Evolutionary conservation across 2,329 filamentous ascomycete genomes (phyloP).

Genomic region (Colletotrichum horii): DNA sequence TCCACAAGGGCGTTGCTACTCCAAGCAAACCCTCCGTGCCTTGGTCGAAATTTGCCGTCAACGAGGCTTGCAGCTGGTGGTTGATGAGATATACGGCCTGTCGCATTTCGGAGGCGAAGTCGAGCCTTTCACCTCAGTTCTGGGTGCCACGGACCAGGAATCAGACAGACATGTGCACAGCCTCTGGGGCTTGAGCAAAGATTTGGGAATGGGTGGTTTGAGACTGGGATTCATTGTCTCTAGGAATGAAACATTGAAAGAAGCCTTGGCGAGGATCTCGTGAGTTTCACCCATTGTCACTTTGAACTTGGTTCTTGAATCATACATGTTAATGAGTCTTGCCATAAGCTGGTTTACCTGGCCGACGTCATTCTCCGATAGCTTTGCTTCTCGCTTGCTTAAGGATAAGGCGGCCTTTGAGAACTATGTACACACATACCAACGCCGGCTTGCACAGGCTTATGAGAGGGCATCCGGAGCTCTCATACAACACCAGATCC

Average conservation of each 20-base stretch:
- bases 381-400: neutral
- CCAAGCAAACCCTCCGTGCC: neutral
- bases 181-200: neutral
- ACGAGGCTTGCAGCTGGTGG: neutral
- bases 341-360: neutral
- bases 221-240: neutral
- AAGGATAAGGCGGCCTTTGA: neutral
- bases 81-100: neutral
- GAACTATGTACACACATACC: neutral
- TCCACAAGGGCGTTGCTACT: neutral
- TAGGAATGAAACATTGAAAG: neutral
- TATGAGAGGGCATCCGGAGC: neutral
- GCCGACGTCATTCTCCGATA: neutral
- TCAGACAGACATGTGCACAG: neutral
- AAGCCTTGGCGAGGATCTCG: neutral
- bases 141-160: neutral
- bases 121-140: neutral
- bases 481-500: neutral
- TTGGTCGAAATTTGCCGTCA: neutral
- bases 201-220: neutral
- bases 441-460: neutral
- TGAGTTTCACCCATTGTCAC: neutral
- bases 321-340: neutral
- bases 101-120: neutral
- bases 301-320: neutral